Evolutionary conservation across 768 basidiomycete species (phyloP), one percentile per base, ranked within the genome.

Genomic region (Lentinula raphanica): DNA sequence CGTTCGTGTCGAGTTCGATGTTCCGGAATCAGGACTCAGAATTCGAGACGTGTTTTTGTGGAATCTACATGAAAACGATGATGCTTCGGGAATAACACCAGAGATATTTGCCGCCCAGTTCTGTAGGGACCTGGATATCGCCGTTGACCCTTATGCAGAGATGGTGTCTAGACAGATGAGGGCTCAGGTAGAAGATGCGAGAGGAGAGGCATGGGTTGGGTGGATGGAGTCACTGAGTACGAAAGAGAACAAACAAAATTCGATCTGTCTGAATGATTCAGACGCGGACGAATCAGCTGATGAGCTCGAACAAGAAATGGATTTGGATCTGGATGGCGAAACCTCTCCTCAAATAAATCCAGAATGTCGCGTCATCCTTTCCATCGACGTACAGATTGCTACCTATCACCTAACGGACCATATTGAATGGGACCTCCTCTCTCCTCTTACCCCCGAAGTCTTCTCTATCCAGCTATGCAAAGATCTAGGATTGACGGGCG

Each of bases 361-460:
- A n/a, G 51, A 53, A 38, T 53, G 51, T 27, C 51, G 51, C 51
- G 29, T 5, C 19, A 53, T 49, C 42, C 49, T 46, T 25, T 51
- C 97, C 93, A 92, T 99, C 68, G 97, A 99, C 73, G 93, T 98
- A 25, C 97, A 99, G 70, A 89, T 99, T 67, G 92, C 88, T 23
- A 90, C 88, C 48, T 80, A 94, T 68, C 93, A 96, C 70, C 79
- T 99, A 1, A 78, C 90, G 58, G 97, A 99, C 73, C 91, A 94
- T 67, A 94, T 99, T 63, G 97, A 99, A 72, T 99, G 96, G 96
- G 96, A 99, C 71, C 81, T 98, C n/a, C 83, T 91, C 46, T 96
- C 95, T 3, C 82, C 89, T 3, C 79, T 98, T 36, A 95, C 93
- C 0, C 96, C 96, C 1, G 90, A 96, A 68, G 78, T 74, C 1